Evolutionary conservation across 2,329 filamentous ascomycete genomes (phyloP), one percentile per base, ranked within the genome.

Genomic region (Coniochaeta prunicola): DNA sequence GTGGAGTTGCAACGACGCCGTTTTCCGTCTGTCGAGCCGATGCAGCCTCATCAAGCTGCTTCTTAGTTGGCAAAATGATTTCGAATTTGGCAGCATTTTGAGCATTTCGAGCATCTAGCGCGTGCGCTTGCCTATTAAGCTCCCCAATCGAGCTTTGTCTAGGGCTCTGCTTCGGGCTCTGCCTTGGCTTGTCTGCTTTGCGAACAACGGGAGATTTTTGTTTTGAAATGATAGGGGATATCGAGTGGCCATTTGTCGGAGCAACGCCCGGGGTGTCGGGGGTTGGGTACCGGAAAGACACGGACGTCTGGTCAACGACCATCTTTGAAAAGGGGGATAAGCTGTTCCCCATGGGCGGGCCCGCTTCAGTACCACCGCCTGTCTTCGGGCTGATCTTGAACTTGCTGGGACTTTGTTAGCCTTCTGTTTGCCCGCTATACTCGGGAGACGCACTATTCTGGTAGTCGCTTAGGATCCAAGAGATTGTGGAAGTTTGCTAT

Each of bases 401-500:
- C 65, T 84, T 80, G 72, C 84, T 87, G 62, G 53, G 57, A 31
- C 63, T 13, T 59, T 59, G 69, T 76, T 60, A 74, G 68, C 55
- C 15, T 17, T 21, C 24, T 60, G 28, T 13, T 36, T 30, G 26
- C 45, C 31, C 21, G 24, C 19, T 10, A 15, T n/a, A 48, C 31
- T 33, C 3, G 33, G 24, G 36, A 38, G 57, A 67, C 78, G 70
- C 74, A 90, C 88, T 84, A 90, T 66, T 88, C 76, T 10, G 88
- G 87, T 62, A 89, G 77, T 61, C 87, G 86, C n/a, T 87, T 82
- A 1, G 86, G 82, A 67, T 86, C 85, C 59, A 97, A 73, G 42
- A 96, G 81, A 62, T 87, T 85, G 59, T 90, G 83, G 31, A 97
- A 78, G 70, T 93, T 87, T 65, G 88, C 82, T 53, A 92, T 79